Percentiles rank a stretch among this genome's conserved stretches.
These are phyloP conservation scores for Fusarium guadeloupense DNA, from an alignment of 2,329 filamentous ascomycete genomes.

Conservation along the genomic window DNA sequence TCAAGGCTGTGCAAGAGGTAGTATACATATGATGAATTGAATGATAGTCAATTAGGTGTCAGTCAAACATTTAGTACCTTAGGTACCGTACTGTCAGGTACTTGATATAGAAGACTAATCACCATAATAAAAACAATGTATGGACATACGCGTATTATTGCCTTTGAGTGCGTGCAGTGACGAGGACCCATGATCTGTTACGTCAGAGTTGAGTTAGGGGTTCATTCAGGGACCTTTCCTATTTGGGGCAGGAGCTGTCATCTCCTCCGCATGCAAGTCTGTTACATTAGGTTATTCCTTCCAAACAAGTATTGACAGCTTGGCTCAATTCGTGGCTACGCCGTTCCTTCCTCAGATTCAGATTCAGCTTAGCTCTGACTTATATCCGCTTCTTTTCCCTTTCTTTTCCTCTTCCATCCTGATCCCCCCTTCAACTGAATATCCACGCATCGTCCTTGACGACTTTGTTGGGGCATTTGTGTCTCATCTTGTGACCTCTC, in stretches of 20 bases:
- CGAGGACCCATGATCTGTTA: constrained; percentile 10
- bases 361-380: background rate
- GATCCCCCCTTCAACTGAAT: background rate
- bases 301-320: constrained; percentile 25
- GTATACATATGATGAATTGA: background rate
- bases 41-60: too few species aligned
- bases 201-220: constrained; percentile 25
- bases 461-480: constrained; percentile 2
- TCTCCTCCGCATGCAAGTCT: too few species aligned
- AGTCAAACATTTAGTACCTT: too few species aligned
- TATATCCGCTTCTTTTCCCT: constrained; percentile 1
- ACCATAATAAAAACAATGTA: too few species aligned
- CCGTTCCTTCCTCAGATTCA: constrained; percentile 6
- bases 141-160: background rate
- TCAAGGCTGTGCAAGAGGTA: background rate
- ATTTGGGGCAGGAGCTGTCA: too few species aligned
- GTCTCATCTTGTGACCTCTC: constrained; percentile 20
- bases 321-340: constrained; percentile 18
- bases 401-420: background rate
- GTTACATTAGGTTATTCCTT: background rate
- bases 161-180: constrained; percentile 24
- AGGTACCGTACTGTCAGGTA: too few species aligned
- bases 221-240: background rate
- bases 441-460: constrained; percentile 10
- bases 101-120: too few species aligned